phyloP scores from a whole-genome alignment of 805 yeast genomes.

The Metschnikowia dekortorum region DNA sequence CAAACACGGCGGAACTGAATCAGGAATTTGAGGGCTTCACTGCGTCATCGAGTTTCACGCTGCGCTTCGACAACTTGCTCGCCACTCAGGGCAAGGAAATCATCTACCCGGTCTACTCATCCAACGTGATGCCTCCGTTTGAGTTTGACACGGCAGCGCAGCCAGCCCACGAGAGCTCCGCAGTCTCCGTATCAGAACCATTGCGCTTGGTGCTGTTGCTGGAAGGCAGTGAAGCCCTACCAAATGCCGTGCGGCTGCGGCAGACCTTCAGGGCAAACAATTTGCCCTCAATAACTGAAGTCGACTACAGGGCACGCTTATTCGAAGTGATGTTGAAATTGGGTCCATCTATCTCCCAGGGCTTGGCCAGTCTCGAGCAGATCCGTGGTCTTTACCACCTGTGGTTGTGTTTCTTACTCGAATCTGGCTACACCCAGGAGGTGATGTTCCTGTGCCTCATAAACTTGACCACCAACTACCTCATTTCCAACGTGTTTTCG shows the following conservation, averaged over 20 bases:
- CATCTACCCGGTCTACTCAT: constrained; percentile 36
- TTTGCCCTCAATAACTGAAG: not conserved
- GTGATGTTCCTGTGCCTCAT: constrained; percentile 34
- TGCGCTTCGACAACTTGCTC: constrained; percentile 33
- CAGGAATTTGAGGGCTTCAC: too few species aligned
- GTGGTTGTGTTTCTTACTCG: constrained; percentile 33
- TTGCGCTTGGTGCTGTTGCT: not conserved
- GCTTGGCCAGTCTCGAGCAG: constrained; percentile 24
- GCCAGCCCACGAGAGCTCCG: not conserved
- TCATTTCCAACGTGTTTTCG: constrained; percentile 28
- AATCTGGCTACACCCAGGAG: constrained; percentile 19
- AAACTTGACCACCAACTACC: constrained; percentile 37
- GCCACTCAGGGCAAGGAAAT: constrained; percentile 26
- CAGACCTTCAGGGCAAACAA: constrained; percentile 2
- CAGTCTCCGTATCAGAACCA: not conserved
- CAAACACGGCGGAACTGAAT: not conserved
- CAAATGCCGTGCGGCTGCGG: constrained; percentile 6
- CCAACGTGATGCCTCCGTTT: constrained; percentile 4
- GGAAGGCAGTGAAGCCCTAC: constrained; percentile 3
- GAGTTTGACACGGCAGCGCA: not conserved
- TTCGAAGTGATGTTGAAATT: constrained; percentile 5
- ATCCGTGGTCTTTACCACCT: constrained; percentile 27
- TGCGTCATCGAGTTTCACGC: constrained; percentile 14
- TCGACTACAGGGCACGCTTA: constrained; percentile 5
- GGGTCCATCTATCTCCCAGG: constrained; percentile 19